phyloP scores from a whole-genome alignment of 2,329 filamentous ascomycete species.

The Akanthomyces muscarius region DNA sequence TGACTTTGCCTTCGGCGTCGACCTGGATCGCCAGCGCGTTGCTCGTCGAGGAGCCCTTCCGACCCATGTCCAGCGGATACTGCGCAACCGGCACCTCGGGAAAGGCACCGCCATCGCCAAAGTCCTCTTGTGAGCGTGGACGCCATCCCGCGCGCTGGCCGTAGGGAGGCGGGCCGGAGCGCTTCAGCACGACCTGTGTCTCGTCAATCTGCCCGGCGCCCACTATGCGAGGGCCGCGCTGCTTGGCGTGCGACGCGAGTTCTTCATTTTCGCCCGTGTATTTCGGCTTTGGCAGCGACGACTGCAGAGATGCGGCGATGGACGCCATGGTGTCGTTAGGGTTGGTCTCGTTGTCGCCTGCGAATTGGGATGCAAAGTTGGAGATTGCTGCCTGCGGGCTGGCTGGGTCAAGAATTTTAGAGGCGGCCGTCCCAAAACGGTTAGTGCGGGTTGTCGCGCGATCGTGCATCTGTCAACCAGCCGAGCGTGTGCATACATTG shows the following conservation, averaged over 20 bases:
- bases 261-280: slow-evolving; percentile 90
- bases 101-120: slow-evolving; percentile 92
- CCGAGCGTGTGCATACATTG: background rate
- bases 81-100: slow-evolving; percentile 91
- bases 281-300: slow-evolving; percentile 81
- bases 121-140: slow-evolving; percentile 83
- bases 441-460: slow-evolving; percentile 24
- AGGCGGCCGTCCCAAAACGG: slow-evolving; percentile 27
- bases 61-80: slow-evolving; percentile 93
- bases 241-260: slow-evolving; percentile 63
- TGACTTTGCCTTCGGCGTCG: slow-evolving; percentile 85
- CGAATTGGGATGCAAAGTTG: slow-evolving; percentile 13
- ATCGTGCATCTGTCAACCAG: background rate
- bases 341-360: slow-evolving; percentile 21
- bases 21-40: slow-evolving; percentile 93
- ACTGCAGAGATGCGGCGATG: slow-evolving; percentile 67
- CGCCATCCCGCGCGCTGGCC: slow-evolving; percentile 87
- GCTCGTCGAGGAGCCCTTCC: slow-evolving; percentile 66
- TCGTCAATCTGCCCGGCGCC: slow-evolving; percentile 77
- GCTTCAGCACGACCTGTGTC: slow-evolving; percentile 78
- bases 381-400: slow-evolving; percentile 19
- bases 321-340: slow-evolving; percentile 51
- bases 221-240: slow-evolving; percentile 78
- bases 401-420: slow-evolving; percentile 30
- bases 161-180: slow-evolving; percentile 81